Conservation (phyloP, 805 yeast species). For the Zygosaccharomyces rouxii region DNA sequence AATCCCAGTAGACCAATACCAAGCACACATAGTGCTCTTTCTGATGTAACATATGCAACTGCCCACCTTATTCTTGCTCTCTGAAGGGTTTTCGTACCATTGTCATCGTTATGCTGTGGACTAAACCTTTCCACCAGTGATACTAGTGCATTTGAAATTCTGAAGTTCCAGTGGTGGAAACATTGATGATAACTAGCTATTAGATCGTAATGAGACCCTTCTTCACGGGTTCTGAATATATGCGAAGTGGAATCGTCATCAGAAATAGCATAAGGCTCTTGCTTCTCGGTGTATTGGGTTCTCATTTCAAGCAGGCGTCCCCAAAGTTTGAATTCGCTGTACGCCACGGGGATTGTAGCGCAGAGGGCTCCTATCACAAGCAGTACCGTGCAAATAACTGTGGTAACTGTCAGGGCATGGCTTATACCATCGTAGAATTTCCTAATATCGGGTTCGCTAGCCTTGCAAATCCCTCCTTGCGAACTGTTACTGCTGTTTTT, state of each 20-base stretch:
- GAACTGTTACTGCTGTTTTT: constrained; percentile 16
- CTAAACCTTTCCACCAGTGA: constrained; percentile 3
- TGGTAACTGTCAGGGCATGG: constrained; percentile 33
- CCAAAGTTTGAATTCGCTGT: constrained; percentile 48
- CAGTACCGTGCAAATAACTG: constrained; percentile 39
- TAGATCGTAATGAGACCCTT: constrained; percentile 13
- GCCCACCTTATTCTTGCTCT: constrained; percentile 36
- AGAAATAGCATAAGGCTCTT: not conserved
- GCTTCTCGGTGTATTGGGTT: constrained; percentile 16
- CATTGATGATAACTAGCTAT: constrained; percentile 21
- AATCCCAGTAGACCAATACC: constrained; percentile 56
- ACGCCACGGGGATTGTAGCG: constrained; percentile 42
- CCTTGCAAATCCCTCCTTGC: constrained; percentile 38
- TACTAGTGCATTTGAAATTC: constrained; percentile 9
- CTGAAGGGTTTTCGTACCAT: constrained; percentile 1
- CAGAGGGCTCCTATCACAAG: constrained; percentile 41
- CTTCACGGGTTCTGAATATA: constrained; percentile 3
- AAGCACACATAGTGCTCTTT: constrained; percentile 47
- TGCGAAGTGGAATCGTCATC: constrained; percentile 4
- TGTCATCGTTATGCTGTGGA: not conserved
- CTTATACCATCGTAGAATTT: constrained; percentile 36
- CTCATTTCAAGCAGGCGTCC: constrained; percentile 38
- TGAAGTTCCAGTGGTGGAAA: constrained; percentile 22
- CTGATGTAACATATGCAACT: constrained; percentile 45
- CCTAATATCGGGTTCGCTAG: constrained; percentile 38